Percentiles rank a stretch among this genome's conserved stretches.
Evolutionary conservation across 768 basidiomycete species (phyloP).

Genomic region (Serpula lacrymans): DNA sequence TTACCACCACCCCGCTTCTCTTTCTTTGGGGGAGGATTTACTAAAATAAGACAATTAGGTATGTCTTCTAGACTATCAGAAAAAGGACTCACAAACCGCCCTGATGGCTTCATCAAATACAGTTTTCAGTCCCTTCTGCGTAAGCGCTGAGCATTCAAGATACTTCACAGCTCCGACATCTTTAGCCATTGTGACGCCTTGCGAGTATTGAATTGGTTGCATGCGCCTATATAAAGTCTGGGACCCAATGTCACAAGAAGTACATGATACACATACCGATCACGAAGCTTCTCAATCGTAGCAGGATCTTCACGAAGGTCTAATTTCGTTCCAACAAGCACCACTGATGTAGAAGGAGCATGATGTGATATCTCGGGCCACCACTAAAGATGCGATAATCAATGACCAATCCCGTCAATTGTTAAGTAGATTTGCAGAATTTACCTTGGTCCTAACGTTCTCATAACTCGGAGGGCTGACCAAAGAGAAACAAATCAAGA

Average conservation of each 20-base stretch:
- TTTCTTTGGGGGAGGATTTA: conserved; percentile 73
- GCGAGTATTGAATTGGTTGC: conserved; percentile 89
- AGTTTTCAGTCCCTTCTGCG: conserved; percentile 97
- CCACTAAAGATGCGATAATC: conserved; percentile 57
- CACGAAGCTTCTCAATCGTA: conserved; percentile 90
- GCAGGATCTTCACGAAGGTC: conserved; percentile 94
- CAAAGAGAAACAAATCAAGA: conserved; percentile 98
- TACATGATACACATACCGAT: conserved; percentile 54
- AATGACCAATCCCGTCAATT: conserved; percentile 11
- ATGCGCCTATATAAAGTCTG: conserved; percentile 60
- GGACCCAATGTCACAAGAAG: conserved; percentile 1
- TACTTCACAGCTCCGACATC: conserved; percentile 97
- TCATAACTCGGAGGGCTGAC: conserved; percentile 98
- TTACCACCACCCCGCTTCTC: conserved; percentile 38
- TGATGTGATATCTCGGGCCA: conserved; percentile 97
- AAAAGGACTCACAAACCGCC: conserved; percentile 74
- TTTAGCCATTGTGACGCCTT: conserved; percentile 86
- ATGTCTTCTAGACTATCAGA: conserved; percentile 7
- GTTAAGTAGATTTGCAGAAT: conserved; percentile 1
- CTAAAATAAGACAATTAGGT: conserved; percentile 32
- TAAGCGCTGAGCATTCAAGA: conserved; percentile 92
- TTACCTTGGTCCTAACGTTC: conserved; percentile 95
- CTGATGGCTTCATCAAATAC: conserved; percentile 99
- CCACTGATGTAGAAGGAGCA: conserved; percentile 88
- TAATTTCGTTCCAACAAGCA: conserved; percentile 95